phyloP scores from a whole-genome alignment of 2,329 filamentous ascomycete genomes.

The Fusarium sublunatum region DNA sequence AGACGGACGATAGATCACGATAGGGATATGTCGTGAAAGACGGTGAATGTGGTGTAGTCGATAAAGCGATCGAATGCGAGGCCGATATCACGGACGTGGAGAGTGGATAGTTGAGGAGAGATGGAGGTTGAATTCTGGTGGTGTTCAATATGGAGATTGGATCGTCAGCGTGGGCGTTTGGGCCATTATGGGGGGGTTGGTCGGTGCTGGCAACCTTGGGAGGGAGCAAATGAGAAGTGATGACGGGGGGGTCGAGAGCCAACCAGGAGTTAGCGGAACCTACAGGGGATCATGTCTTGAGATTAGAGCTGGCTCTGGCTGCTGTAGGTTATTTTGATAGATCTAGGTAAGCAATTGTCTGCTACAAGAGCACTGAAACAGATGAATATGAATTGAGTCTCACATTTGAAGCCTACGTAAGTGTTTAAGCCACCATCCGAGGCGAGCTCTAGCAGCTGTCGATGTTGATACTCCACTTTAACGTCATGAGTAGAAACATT shows the following conservation, averaged over 20 bases:
- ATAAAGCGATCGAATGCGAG: conserved; percentile 20
- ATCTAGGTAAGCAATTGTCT: conserved; percentile 28
- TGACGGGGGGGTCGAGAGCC: conserved; percentile 19
- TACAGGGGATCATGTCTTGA: conserved; percentile 18
- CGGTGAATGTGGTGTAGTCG: conserved; percentile 8
- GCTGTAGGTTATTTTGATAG: conserved; percentile 18
- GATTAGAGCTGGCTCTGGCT: conserved; percentile 5
- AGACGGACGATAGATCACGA: conserved; percentile 33
- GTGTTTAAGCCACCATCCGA: conserved; percentile 32
- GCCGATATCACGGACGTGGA: conserved; percentile 20
- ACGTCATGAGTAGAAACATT: conserved; percentile 19
- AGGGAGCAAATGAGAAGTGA: conserved; percentile 35
- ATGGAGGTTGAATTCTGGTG: conserved; percentile 34
- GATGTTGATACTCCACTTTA: conserved; percentile 24
- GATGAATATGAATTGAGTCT: conserved; percentile 8
- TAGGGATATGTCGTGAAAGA: conserved; percentile 2
- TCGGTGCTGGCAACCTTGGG: conserved; percentile 42
- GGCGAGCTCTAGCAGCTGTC: conserved; percentile 21
- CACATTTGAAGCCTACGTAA: conserved; percentile 23
- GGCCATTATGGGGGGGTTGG: conserved; percentile 42
- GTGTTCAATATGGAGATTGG: conserved; percentile 38
- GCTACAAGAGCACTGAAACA: conserved; percentile 28
- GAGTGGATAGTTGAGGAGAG: conserved; percentile 26
- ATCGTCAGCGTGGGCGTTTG: conserved; percentile 42
- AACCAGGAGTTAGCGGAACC: conserved; percentile 38